Conservation (phyloP, 495 filamentous ascomycete species). For the Parmelia sp. region DNA sequence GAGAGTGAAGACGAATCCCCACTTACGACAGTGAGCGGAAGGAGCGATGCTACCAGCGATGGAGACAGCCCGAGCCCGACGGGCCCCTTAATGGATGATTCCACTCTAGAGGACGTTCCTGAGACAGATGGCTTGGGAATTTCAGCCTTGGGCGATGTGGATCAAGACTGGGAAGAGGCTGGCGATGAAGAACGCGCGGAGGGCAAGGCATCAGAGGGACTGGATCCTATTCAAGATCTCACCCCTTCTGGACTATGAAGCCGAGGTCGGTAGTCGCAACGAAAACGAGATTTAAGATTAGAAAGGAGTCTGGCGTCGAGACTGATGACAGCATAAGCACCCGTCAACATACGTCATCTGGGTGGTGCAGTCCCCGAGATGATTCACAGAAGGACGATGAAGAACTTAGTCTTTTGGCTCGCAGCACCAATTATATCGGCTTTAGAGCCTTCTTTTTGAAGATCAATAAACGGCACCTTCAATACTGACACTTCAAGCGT, state of each 20-base stretch:
- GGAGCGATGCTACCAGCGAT: slow-evolving; percentile 4
- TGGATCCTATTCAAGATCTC: neutral
- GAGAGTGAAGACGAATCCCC: slow-evolving; percentile 20
- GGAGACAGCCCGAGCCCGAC: slow-evolving; percentile 1
- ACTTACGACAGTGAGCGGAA: neutral
- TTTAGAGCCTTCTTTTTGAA: neutral
- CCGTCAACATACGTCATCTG: neutral
- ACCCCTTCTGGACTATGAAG: neutral
- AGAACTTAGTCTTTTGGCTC: neutral
- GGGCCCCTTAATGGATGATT: neutral
- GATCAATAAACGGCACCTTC: neutral
- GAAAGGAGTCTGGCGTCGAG: neutral
- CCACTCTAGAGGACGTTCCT: neutral
- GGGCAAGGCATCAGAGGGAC: neutral
- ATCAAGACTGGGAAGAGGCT: neutral
- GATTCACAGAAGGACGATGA: neutral
- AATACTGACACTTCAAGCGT: neutral
- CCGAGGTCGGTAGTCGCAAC: neutral
- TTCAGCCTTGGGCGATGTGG: neutral
- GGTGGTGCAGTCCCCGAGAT: neutral
- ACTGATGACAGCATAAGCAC: neutral
- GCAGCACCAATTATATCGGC: neutral
- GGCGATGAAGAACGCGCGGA: neutral
- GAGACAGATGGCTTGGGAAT: neutral
- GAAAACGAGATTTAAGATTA: neutral